These are phyloP conservation scores for Strobilomyces confusus DNA, from an alignment of 768 basidiomycete species.

Conservation along the genomic window DNA sequence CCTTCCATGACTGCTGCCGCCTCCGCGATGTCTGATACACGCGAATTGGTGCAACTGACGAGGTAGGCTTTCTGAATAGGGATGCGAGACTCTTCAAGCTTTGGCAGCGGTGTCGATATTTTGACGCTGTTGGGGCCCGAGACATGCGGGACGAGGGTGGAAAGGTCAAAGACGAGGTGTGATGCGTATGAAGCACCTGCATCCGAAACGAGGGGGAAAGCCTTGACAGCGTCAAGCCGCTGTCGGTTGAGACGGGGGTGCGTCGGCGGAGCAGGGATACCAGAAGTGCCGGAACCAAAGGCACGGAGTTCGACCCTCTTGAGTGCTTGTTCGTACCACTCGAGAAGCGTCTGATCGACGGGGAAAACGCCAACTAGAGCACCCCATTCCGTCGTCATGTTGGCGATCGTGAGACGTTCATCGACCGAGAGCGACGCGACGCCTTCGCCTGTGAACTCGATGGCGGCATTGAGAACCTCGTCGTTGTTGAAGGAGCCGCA, in stretches of 20 bases:
- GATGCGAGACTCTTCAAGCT: conserved; percentile 69
- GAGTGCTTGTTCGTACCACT: conserved; percentile 81
- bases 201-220: conserved; percentile 61
- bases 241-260: conserved; percentile 84
- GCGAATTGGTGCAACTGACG: conserved; percentile 96
- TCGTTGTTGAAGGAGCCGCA: conserved; percentile 96
- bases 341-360: conserved; percentile 72
- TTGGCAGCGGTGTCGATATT: conserved; percentile 86
- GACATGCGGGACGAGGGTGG: conserved; percentile 90
- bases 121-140: conserved; percentile 99
- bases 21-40: conserved; percentile 89
- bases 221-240: conserved; percentile 64
- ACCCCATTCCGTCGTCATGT: conserved; percentile 99
- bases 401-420: conserved; percentile 93
- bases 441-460: conserved; percentile 94
- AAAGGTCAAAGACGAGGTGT: conserved; percentile 87
- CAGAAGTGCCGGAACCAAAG: conserved; percentile 49
- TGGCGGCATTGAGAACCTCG: conserved; percentile 93
- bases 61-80: conserved; percentile 96
- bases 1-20: conserved; percentile 89
- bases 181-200: conserved; percentile 75
- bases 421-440: conserved; percentile 75
- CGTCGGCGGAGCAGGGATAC: conserved; percentile 64
- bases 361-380: conserved; percentile 96
- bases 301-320: conserved; percentile 72